A percentile compares a stretch with the other conserved stretches of the same genome.
Evolutionary conservation across 176 grass and related monocot genomes (phyloP).

Genomic region (Bolboschoenus planiculmis): DNA sequence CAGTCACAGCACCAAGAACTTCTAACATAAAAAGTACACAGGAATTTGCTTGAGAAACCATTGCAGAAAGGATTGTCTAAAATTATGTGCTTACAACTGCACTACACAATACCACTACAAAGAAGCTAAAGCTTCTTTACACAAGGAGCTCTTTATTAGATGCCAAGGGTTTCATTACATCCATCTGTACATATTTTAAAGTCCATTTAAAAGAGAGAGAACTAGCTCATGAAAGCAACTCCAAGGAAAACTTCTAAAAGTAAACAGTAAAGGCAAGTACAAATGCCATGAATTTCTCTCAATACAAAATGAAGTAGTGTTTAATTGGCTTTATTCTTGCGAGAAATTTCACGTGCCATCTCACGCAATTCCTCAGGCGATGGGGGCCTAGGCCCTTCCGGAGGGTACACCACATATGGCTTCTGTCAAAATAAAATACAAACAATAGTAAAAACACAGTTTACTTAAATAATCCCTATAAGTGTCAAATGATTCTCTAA

Average conservation of each 20-base stretch:
- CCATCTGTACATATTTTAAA: background rate
- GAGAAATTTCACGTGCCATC: constrained; percentile 67
- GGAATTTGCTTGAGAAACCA: background rate
- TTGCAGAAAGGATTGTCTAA: background rate
- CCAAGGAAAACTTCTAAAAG: background rate
- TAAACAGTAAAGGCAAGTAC: background rate
- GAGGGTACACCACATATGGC: constrained; percentile 80
- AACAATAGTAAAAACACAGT: background rate
- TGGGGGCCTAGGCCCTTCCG: constrained; percentile 67
- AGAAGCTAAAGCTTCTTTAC: background rate
- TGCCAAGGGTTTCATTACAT: background rate
- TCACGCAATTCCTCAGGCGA: constrained; percentile 82
- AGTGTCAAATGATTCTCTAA: background rate
- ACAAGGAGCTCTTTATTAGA: background rate
- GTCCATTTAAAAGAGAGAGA: background rate
- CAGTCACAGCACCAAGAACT: too few species aligned
- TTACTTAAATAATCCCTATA: background rate
- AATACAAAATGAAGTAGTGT: background rate
- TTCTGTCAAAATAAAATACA: constrained; percentile 36
- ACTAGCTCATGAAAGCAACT: background rate
- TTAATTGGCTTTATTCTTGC: constrained; percentile 35
- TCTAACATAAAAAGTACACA: background rate
- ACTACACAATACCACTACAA: background rate
- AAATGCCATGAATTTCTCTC: background rate
- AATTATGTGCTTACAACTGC: background rate